Conservation (phyloP, 345 rosid genomes). For the Gossypium thurberi region DNA sequence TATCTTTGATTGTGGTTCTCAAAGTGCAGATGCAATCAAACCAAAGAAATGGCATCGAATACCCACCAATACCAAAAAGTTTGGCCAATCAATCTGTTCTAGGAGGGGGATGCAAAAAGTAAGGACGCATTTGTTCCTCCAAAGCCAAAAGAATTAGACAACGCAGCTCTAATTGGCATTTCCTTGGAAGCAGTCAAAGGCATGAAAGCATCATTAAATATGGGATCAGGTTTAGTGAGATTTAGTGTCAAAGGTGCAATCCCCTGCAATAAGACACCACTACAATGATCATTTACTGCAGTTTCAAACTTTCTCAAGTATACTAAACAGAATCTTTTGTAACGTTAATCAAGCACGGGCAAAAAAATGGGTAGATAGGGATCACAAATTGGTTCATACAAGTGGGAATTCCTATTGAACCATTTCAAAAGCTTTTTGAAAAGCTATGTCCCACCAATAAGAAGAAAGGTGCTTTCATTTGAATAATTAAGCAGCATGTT, state of each 20-base stretch:
- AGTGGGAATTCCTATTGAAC: not conserved
- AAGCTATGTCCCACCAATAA: not conserved
- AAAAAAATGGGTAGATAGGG: not conserved
- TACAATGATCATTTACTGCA: constrained; percentile 1
- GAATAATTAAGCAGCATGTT: not conserved
- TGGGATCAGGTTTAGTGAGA: constrained; percentile 66
- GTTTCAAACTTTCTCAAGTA: not conserved
- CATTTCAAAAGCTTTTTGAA: constrained; percentile 2
- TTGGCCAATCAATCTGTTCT: not conserved
- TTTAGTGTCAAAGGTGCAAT: constrained; percentile 81
- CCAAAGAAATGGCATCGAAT: not conserved
- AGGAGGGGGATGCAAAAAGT: constrained; percentile 39
- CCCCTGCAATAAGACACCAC: constrained; percentile 49
- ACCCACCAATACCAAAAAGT: not conserved
- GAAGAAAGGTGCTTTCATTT: constrained; percentile 1
- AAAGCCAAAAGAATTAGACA: constrained; percentile 90
- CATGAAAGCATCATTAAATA: constrained; percentile 48
- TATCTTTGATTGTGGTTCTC: not conserved
- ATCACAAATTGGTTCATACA: not conserved
- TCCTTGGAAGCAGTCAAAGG: constrained; percentile 64
- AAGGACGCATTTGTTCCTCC: constrained; percentile 92
- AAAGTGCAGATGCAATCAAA: not conserved
- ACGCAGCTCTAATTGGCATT: constrained; percentile 60
- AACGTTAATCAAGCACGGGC: not conserved
- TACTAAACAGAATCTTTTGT: not conserved